Conservation (phyloP, 2,329 filamentous ascomycete species). For the Sporothrix brasiliensis region DNA sequence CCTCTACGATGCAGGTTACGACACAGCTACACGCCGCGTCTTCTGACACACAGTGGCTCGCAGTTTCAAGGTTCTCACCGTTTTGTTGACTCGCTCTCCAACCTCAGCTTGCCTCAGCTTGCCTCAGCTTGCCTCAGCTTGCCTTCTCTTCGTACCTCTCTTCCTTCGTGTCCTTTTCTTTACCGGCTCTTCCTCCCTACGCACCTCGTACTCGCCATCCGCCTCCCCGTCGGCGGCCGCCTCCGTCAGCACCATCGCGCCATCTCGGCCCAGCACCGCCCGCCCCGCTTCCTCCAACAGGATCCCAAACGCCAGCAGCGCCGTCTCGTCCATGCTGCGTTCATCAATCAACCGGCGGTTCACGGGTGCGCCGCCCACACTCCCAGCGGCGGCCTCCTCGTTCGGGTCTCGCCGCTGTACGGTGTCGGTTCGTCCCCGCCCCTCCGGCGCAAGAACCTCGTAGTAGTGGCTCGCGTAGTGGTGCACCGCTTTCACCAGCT, state of each 20-base stretch:
- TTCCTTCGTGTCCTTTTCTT: slow-evolving; percentile 4
- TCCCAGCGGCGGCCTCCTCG: neutral
- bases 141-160: slow-evolving; percentile 9
- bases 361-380: neutral
- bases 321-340: slow-evolving; percentile 75
- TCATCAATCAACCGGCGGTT: slow-evolving; percentile 49
- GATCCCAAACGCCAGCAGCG: slow-evolving; percentile 73
- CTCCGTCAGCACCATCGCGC: slow-evolving; percentile 73
- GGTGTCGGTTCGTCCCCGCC: neutral
- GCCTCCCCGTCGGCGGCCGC: slow-evolving; percentile 44
- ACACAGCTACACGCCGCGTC: neutral
- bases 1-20: neutral
- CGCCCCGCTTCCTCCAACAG: slow-evolving; percentile 70
- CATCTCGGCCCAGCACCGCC: slow-evolving; percentile 63
- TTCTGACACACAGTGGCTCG: neutral
- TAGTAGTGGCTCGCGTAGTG: slow-evolving; percentile 70
- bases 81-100: neutral
- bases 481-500: slow-evolving; percentile 70
- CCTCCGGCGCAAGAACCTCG: slow-evolving; percentile 43
- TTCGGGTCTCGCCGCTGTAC: too few species aligned
- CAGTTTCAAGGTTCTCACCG: too few species aligned
- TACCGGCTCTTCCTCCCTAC: slow-evolving; percentile 32
- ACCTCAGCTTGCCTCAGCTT: neutral
- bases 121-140: neutral
- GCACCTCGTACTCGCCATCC: neutral